A percentile compares a stretch with the other conserved stretches of the same genome.
Evolutionary conservation across 2,329 filamentous ascomycete species (phyloP).

Genomic region (Pseudomassariella vexata): DNA sequence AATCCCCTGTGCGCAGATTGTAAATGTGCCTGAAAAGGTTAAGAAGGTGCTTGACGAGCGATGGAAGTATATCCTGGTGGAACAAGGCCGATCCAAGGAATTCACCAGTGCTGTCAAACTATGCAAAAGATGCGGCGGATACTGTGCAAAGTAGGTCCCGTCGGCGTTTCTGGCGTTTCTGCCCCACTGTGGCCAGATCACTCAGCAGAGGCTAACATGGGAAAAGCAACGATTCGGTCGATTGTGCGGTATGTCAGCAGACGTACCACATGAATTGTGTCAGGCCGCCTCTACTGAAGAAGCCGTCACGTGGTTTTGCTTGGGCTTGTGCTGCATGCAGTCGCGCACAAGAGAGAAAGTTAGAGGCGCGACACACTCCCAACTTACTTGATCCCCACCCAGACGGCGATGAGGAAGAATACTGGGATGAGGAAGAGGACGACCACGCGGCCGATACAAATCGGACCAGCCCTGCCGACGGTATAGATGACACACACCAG

Average conservation of each 20-base stretch:
- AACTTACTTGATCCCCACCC: slow-evolving; percentile 62
- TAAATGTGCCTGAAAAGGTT: slow-evolving; percentile 92
- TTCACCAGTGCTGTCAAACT: slow-evolving; percentile 92
- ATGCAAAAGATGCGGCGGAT: slow-evolving; percentile 87
- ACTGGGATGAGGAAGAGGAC: slow-evolving; percentile 67
- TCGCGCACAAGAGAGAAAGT: slow-evolving; percentile 85
- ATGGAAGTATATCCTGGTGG: slow-evolving; percentile 94
- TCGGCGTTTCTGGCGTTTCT: too few relatives aligned
- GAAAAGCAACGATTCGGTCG: slow-evolving; percentile 81
- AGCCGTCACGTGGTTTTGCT: slow-evolving; percentile 93
- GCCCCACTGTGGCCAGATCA: too few relatives aligned
- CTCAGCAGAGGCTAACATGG: too few relatives aligned
- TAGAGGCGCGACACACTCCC: slow-evolving; percentile 85
- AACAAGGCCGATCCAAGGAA: slow-evolving; percentile 90
- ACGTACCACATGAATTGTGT: slow-evolving; percentile 99
- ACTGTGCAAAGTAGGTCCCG: slow-evolving; percentile 76
- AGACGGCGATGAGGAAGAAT: slow-evolving; percentile 61
- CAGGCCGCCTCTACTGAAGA: slow-evolving; percentile 83
- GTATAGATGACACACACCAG: slow-evolving; percentile 49
- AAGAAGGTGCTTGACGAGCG: slow-evolving; percentile 94
- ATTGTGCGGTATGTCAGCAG: slow-evolving; percentile 89
- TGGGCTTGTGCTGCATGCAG: slow-evolving; percentile 98
- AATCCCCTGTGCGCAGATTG: slow-evolving; percentile 83
- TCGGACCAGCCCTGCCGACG: slow-evolving; percentile 58
- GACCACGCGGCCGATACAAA: slow-evolving; percentile 51